These are phyloP conservation scores for Skeletonema potamos DNA, from an alignment of 108 stramenopile species.

Conservation along the genomic window DNA sequence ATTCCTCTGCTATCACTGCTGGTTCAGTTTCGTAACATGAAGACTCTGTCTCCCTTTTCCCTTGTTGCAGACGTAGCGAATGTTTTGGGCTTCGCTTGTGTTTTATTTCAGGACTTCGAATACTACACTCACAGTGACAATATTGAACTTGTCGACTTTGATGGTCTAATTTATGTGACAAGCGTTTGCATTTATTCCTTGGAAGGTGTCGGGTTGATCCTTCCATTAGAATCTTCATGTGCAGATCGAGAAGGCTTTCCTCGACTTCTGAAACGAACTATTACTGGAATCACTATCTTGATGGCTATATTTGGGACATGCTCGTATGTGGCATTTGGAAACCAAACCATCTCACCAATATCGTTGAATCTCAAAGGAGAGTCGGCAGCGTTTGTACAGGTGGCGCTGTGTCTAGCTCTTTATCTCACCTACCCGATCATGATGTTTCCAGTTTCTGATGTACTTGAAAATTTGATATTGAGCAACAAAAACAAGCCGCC, in stretches of 20 bases:
- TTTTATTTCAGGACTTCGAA: slow-evolving; percentile 74
- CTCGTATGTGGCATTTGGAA: slow-evolving; percentile 68
- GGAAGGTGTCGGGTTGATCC: slow-evolving; percentile 75
- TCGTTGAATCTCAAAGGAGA: slow-evolving; percentile 63
- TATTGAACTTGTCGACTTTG: slow-evolving; percentile 49
- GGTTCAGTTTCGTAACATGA: slow-evolving; percentile 67
- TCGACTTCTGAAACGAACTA: slow-evolving; percentile 33
- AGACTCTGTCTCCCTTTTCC: slow-evolving; percentile 65
- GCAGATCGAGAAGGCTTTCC: slow-evolving; percentile 53
- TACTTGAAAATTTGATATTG: slow-evolving; percentile 43
- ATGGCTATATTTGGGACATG: slow-evolving; percentile 74
- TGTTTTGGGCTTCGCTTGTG: slow-evolving; percentile 54
- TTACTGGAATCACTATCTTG: slow-evolving; percentile 58
- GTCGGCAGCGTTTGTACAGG: slow-evolving; percentile 65
- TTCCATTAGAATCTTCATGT: slow-evolving; percentile 59
- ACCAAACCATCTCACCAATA: slow-evolving; percentile 61
- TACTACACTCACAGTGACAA: slow-evolving; percentile 31
- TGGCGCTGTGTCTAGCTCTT: slow-evolving; percentile 66
- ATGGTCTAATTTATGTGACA: slow-evolving; percentile 61
- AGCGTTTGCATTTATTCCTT: slow-evolving; percentile 72
- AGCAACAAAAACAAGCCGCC: slow-evolving; percentile 25
- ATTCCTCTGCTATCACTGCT: slow-evolving; percentile 62
- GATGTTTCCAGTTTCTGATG: slow-evolving; percentile 77
- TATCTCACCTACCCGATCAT: slow-evolving; percentile 85
- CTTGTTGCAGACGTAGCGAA: slow-evolving; percentile 71